A percentile compares a stretch with the other conserved stretches of the same genome.
Evolutionary conservation across 2,329 filamentous ascomycete species (phyloP).

Genomic region (Aspergillus aculeatinus): DNA sequence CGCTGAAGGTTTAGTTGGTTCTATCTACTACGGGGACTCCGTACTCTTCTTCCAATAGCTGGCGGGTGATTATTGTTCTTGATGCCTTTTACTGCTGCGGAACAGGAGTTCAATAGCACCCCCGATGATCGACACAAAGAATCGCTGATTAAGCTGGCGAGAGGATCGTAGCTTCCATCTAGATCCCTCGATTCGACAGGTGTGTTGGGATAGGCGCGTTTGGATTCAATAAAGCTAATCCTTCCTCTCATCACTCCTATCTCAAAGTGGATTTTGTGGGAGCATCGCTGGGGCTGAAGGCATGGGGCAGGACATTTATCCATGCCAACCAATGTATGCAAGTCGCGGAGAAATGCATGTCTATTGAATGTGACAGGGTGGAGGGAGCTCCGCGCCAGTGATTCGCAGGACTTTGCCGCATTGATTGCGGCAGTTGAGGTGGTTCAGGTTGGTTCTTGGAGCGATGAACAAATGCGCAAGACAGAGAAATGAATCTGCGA

Average conservation of each 20-base stretch:
- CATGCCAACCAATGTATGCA: not conserved
- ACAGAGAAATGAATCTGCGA: not conserved
- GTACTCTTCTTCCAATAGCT: not conserved
- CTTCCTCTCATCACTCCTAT: not conserved
- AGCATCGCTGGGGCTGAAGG: not conserved
- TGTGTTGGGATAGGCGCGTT: not conserved
- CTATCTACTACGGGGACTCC: not conserved
- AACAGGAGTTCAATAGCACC: not conserved
- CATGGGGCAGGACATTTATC: conserved; percentile 3
- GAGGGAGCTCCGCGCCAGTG: not conserved
- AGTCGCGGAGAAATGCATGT: conserved; percentile 1
- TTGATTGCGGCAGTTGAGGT: not conserved
- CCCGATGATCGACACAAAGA: not conserved
- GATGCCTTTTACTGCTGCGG: not conserved
- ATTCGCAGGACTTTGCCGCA: not conserved
- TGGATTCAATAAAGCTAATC: not conserved
- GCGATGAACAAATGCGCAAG: too few species aligned
- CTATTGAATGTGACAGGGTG: not conserved
- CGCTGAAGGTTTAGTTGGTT: not conserved
- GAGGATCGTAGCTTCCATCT: not conserved
- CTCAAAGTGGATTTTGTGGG: not conserved
- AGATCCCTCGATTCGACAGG: not conserved
- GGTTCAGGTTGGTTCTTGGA: not conserved
- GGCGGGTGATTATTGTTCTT: not conserved
- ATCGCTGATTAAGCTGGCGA: too few species aligned